Evolutionary conservation across 257 asterid species (phyloP), one percentile per base, ranked within the genome.

Genomic region (Hygrophila difformis): DNA sequence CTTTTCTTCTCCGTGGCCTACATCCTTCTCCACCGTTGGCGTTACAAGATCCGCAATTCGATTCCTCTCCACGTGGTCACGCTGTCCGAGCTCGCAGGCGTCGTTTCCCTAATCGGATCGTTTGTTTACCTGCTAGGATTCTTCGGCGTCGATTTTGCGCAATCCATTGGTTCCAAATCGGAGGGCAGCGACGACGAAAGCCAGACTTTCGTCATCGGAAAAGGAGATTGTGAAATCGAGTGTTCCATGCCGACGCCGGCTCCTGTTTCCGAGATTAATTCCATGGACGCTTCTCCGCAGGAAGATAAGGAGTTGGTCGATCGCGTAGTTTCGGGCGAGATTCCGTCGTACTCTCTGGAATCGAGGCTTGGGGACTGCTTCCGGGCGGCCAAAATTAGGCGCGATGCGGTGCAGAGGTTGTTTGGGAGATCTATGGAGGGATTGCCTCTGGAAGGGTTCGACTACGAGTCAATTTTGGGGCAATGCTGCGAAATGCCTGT

Each of bases 401-500:
- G 96, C 3, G 80, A 82, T 72, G 82, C 88, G 18, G 62, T 86
- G 72, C 84, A 86, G 88, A 60, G 84, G 72, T 55, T 76, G 12
- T 70, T 86, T 10, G 78, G 93, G 18, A 73, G 73, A 62, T 72
- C 78, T 2, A 35, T 83, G 15, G 75, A 68, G 20, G 97, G 95
- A 0, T 48, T 87, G 56, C 95, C 95, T 3, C 22, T 87, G 55
- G 92, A 81, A 5, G 95, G 95, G 18, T 80, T 87, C 18, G 95
- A 87, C 57, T 84, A 87, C 28, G 79, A 70, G 2, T 78, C 95
- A 0, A 81, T 87, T 65, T 49, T 83, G 60, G 93, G 95, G 21
- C 97, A 84, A 72, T 87, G 93, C 70, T 87, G 97, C 37, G 97
- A 87, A 77, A 83, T 87, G 95, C 95, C 97, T 11, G 79, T 84